Evolutionary conservation across 2,329 filamentous ascomycete species (phyloP), one percentile per base, ranked within the genome.

Genomic region (Arthrobotrys sphaeroides): DNA sequence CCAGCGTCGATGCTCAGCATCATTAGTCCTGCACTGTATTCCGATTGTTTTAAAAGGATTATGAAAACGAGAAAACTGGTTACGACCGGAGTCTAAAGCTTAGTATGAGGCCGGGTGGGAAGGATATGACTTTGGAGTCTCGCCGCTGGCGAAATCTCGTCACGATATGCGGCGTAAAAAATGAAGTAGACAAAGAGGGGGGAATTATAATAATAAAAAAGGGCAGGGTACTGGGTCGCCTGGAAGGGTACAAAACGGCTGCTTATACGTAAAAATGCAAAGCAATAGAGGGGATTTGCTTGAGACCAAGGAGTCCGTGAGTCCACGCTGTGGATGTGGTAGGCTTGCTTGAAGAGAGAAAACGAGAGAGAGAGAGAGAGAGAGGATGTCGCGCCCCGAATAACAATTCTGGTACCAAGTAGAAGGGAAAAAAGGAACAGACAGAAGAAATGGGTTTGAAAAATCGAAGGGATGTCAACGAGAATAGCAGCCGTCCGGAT

Each of bases 1-100:
- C 73, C 73, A 62, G 73, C 60, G 60, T 77, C 73, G 66, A 77
- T 67, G 73, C 73, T 72, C 73, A 77, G 67, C 73, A 77, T 77
- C 59, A 33, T 72, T 53, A 51, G 59, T 68, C 55, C 61, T 74
- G 70, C 55, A 62, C 31, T 68, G 38, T 16, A 12, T 55, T 43
- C 9, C 13, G 40, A 24, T 9, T 5, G 22, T 59, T n/a, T n/a
- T 20, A 43, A 33, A 55, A 42, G 31, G 20, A 51, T 20, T 43
- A 16, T 38, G 10, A 6, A 28, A n/a, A 18, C 18, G 18, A 38
- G 18, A 38, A n/a, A 5, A 55, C n/a, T 36, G 12, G 28, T 22
- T 45, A 24, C 1, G 40, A 47, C 9, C 22, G 13, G 43, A 45
- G 53, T 26, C 10, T 10, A 65, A n/a, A 18, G n/a, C 28, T 16